A percentile compares a stretch with the other conserved stretches of the same genome.
Evolutionary conservation across 768 basidiomycete species (phyloP).

Genomic region (Rhizopogon sp.): DNA sequence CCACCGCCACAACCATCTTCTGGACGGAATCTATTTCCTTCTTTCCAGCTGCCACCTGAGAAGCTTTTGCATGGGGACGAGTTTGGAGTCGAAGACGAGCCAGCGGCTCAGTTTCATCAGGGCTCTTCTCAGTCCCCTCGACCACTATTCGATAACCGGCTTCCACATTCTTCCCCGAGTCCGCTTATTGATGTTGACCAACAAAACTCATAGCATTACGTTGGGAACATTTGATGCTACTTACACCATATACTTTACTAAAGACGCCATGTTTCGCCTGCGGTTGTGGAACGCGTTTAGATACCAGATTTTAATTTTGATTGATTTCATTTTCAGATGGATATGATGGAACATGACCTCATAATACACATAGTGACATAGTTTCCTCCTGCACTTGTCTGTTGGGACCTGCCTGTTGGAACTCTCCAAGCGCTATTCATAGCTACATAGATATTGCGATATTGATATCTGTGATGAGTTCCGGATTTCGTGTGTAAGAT

Average conservation of each 20-base stretch:
- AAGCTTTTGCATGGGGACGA: conserved; percentile 38
- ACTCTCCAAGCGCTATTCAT: neutral
- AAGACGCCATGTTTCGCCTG: conserved; percentile 28
- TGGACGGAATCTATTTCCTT: conserved; percentile 2
- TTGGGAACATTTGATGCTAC: conserved; percentile 8
- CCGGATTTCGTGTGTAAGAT: neutral
- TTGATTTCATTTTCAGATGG: neutral
- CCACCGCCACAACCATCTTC: conserved; percentile 23
- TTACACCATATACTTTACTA: conserved; percentile 18
- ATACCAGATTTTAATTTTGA: conserved; percentile 8
- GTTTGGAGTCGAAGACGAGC: conserved; percentile 23
- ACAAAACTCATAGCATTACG: conserved; percentile 14
- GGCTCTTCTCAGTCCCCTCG: conserved; percentile 26
- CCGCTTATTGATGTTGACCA: conserved; percentile 24
- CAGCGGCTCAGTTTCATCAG: conserved; percentile 17
- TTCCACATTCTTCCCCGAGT: conserved; percentile 18
- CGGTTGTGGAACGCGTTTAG: conserved; percentile 13
- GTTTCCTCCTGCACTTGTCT: neutral
- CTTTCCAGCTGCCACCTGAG: conserved; percentile 33
- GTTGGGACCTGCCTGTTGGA: too few species aligned
- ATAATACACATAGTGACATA: neutral
- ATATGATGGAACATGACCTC: neutral
- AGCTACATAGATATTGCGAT: neutral
- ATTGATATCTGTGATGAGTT: neutral
- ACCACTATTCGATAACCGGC: conserved; percentile 17